Evolutionary conservation across 148 eudicot species (phyloP), one percentile per base, ranked within the genome.

Genomic region (Vaccinium myrtillus): DNA sequence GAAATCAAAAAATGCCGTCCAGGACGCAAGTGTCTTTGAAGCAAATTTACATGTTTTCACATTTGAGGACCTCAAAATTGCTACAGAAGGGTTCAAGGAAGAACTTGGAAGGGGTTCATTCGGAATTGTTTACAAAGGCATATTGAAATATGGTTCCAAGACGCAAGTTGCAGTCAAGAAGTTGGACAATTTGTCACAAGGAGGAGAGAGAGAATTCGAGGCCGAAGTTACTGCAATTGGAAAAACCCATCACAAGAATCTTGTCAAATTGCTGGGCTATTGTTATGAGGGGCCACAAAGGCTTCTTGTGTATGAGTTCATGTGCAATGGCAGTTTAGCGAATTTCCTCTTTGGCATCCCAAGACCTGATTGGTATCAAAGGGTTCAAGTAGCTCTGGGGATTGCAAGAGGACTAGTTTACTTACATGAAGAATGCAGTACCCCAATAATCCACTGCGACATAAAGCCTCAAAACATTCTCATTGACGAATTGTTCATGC

Each of bases 381-480:
- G 82, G 75, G 50, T 25, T 2, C 54, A 79, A 7, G 15, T 84
- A 19, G 86, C 77, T 8, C n/a, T 67, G 46, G 86, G 86, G n/a
- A 78, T 73, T 69, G 82, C 86, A 14, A 79, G 70, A 84, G 86
- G 86, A 3, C 86, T 84, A 11, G 83, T 81, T 0, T 84, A 84
- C 61, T 70, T 84, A 21, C 86, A 70, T 18, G 83, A 84, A 67
- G 86, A 84, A 48, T 84, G 86, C 61, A 67, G 14, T 30, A n/a
- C 59, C 65, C 75, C 78, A 49, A 48, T 79, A 63, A 74, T 84
- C 30, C 86, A 84, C 53, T 84, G 78, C 6, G 82, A 84, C 15
- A 74, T 84, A 55, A 84, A 84, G 82, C 82, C 86, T 79, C 82
- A 79, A 21, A 84, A 79, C 63, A 61, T 84, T 12, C 78, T 84